Evolutionary conservation across 1,284 basidiomycete genomes (phyloP), one percentile per base, ranked within the genome.

Genomic region (Quambalaria eucalypti): DNA sequence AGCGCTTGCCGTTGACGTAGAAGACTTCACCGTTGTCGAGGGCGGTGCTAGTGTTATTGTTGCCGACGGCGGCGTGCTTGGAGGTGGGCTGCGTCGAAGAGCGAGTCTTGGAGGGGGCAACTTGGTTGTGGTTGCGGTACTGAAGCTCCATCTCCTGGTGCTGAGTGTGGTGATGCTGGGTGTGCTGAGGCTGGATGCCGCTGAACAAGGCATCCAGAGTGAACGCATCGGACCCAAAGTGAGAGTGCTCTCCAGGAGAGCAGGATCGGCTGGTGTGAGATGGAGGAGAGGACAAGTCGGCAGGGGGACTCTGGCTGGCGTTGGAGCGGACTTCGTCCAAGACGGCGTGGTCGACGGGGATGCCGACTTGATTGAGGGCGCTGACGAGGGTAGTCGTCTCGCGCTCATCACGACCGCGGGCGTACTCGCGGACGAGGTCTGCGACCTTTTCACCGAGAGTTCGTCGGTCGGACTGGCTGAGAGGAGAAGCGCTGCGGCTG

Each of bases 1-100:
- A 21, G 42, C 59, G 59, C 63, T 66, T 65, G 51, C 55, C 50
- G 33, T 61, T 55, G 55, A 31, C 21, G 26, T 16, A 10, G 9
- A 28, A 16, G 28, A 26, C 28, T 8, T 28, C 26, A 12, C 16
- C 25, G 3, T 50, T 46, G 16, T 28, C 48, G 30, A 50, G 10
- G 28, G 25, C 8, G 8, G 19, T 19, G 4, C 16, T 14, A 12
- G 42, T 19, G 42, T 14, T 21, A 26, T 19, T 7, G 21, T 46
- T 21, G 25, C 42, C 42, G 4, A 46, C 2, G 25, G 42, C 42
- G 12, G 12, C 25, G 25, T 49, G 25, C 44, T 49, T 49, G 46
- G 28, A 25, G 6, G 28, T 33, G 12, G 19, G 6, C 28, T 55
- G 53, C 2, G 33, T 4, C 2, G 53, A 56, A 25, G 54, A 56